A percentile compares a stretch with the other conserved stretches of the same genome.
phyloP scores from a whole-genome alignment of 2,329 filamentous ascomycete species.

The Phialemoniopsis sp. region DNA sequence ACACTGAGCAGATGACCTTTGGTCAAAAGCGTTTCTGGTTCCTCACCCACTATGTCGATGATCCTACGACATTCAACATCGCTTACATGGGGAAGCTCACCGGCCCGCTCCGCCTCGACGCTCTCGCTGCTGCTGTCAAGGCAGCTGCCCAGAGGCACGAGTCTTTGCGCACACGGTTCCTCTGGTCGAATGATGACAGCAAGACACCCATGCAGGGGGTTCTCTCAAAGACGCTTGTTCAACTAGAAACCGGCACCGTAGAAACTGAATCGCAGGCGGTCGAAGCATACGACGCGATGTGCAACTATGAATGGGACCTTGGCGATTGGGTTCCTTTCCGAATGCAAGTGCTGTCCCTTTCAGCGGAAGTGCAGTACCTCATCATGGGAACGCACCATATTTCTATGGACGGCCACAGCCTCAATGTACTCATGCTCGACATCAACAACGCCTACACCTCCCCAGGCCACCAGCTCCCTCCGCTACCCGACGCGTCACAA shows the following conservation, averaged over 20 bases:
- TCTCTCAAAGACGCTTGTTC: conserved; percentile 6
- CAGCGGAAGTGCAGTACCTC: conserved; percentile 27
- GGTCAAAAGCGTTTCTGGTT: conserved; percentile 36
- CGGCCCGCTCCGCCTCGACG: conserved; percentile 21
- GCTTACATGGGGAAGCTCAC: conserved; percentile 20
- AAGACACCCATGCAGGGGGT: conserved; percentile 7
- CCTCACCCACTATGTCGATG: conserved; percentile 21
- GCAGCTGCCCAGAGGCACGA: conserved; percentile 23
- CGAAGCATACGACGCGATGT: no score
- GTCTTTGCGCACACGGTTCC: conserved; percentile 25
- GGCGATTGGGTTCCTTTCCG: conserved; percentile 24
- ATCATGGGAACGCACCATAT: conserved; percentile 45
- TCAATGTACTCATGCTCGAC: conserved; percentile 35
- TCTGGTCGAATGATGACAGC: conserved; percentile 12
- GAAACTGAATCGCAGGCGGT: no score
- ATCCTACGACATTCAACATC: conserved; percentile 34
- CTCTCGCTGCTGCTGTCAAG: conserved; percentile 27
- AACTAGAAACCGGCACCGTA: no score
- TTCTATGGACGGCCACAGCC: conserved; percentile 41
- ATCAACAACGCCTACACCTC: conserved; percentile 35
- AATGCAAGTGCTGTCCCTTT: conserved; percentile 26
- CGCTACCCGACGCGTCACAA: conserved; percentile 19
- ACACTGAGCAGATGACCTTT: conserved; percentile 23
- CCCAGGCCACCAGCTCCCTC: conserved; percentile 18
- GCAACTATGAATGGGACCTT: conserved; percentile 33